These are phyloP conservation scores for Stemphylium beticola DNA, from an alignment of 2,329 filamentous ascomycete species.

Conservation along the genomic window DNA sequence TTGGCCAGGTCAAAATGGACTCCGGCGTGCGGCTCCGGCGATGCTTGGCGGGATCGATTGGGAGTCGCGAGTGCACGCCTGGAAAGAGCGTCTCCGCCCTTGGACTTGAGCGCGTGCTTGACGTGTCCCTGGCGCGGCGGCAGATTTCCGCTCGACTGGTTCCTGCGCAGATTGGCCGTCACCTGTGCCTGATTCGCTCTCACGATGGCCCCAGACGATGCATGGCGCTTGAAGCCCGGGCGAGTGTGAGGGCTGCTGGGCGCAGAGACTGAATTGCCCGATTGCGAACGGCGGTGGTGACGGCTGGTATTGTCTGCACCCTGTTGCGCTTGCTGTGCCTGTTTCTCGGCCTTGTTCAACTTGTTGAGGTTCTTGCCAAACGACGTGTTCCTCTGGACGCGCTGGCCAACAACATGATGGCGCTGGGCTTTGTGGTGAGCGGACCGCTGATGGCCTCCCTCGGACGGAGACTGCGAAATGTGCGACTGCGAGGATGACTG, in stretches of 20 bases:
- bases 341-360: constrained; percentile 43
- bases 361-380: constrained; percentile 53
- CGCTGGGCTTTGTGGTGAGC: constrained; percentile 44
- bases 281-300: constrained; percentile 48
- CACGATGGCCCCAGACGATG: constrained; percentile 48
- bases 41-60: constrained; percentile 39
- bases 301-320: constrained; percentile 36
- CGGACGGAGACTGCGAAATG: constrained; percentile 48
- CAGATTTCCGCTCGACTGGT: constrained; percentile 55
- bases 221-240: constrained; percentile 53
- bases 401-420: constrained; percentile 51
- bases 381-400: constrained; percentile 50
- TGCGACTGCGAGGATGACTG: constrained; percentile 48
- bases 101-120: constrained; percentile 49
- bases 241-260: constrained; percentile 44
- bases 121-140: constrained; percentile 48
- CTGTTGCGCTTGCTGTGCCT: constrained; percentile 26
- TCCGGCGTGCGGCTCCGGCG: constrained; percentile 45
- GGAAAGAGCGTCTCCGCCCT: constrained; percentile 37
- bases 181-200: constrained; percentile 41
- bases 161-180: constrained; percentile 48
- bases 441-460: constrained; percentile 32
- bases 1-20: constrained; percentile 52
- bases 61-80: constrained; percentile 41
- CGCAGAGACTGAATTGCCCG: constrained; percentile 44